A percentile compares a stretch with the other conserved stretches of the same genome.
Conservation (phyloP, 768 basidiomycete species). For the Boletellus ananiceps region DNA sequence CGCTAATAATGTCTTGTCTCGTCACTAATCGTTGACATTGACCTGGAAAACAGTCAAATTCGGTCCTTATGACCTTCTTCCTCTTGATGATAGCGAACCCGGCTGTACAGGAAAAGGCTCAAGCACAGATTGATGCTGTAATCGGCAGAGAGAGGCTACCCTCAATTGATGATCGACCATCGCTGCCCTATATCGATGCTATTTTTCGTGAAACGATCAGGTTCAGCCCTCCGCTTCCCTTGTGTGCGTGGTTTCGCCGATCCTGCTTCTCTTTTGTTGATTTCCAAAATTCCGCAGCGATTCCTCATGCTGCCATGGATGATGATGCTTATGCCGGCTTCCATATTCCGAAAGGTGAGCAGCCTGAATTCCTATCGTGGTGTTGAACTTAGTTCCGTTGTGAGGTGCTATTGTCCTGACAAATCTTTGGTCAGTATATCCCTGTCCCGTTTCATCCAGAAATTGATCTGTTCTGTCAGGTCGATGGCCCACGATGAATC, state of each 20-base stretch:
- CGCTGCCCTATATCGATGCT: background rate
- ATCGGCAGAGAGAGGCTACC: background rate
- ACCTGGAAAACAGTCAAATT: background rate
- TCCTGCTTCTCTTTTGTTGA: background rate
- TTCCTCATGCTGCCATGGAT: constrained; percentile 27
- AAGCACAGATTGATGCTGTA: background rate
- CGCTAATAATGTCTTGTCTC: no score
- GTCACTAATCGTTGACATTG: background rate
- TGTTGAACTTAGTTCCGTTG: background rate
- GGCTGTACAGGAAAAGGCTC: background rate
- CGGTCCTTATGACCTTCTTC: background rate
- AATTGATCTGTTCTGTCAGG: background rate
- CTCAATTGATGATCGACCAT: background rate
- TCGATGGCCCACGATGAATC: constrained; percentile 10
- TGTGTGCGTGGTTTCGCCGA: background rate
- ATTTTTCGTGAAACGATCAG: background rate
- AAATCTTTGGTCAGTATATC: background rate
- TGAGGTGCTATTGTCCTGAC: constrained; percentile 1
- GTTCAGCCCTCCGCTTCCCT: background rate
- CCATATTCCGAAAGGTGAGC: constrained; percentile 41
- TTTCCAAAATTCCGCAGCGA: constrained; percentile 2
- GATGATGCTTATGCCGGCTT: constrained; percentile 41
- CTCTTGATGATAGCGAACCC: background rate
- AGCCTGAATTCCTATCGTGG: background rate
- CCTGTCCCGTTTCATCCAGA: no score